These are phyloP conservation scores for Candida fluviatilis DNA, from an alignment of 805 yeast species.

Conservation along the genomic window DNA sequence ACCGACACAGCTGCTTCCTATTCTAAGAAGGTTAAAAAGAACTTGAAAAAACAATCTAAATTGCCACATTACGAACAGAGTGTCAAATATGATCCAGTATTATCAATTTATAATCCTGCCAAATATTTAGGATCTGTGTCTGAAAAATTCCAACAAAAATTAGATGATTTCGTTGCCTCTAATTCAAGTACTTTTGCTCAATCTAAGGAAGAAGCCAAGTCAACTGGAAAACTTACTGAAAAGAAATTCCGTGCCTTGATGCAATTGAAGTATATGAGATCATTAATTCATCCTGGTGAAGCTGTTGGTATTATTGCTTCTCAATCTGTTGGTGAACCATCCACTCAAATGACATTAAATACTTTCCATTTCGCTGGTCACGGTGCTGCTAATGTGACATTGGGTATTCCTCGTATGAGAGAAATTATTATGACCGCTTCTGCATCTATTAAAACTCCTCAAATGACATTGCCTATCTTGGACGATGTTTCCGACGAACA, in stretches of 20 bases:
- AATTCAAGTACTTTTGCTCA: slow-evolving; percentile 55
- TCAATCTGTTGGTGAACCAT: slow-evolving; percentile 98
- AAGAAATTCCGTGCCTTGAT: slow-evolving; percentile 92
- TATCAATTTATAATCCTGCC: slow-evolving; percentile 82
- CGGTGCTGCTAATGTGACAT: slow-evolving; percentile 99
- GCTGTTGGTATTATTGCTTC: slow-evolving; percentile 98
- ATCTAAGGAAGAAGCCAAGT: slow-evolving; percentile 41
- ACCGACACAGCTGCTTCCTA: slow-evolving; percentile 78
- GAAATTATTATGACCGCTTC: slow-evolving; percentile 99
- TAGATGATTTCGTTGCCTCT: slow-evolving; percentile 63
- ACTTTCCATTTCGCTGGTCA: slow-evolving; percentile 99
- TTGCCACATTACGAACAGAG: slow-evolving; percentile 61
- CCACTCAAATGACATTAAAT: slow-evolving; percentile 97
- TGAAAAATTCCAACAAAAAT: slow-evolving; percentile 76
- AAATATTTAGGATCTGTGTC: slow-evolving; percentile 91
- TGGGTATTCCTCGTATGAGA: slow-evolving; percentile 99
- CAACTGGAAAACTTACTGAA: slow-evolving; percentile 51
- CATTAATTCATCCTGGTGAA: slow-evolving; percentile 93
- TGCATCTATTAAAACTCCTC: slow-evolving; percentile 94
- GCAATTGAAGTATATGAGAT: slow-evolving; percentile 98
- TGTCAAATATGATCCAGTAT: slow-evolving; percentile 79
- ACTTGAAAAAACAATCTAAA: slow-evolving; percentile 56
- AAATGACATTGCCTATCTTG: slow-evolving; percentile 88
- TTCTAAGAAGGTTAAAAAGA: slow-evolving; percentile 76
- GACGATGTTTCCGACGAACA: slow-evolving; percentile 76